A percentile compares a stretch with the other conserved stretches of the same genome.
These are phyloP conservation scores for Orychophragmus violaceus DNA, from an alignment of 345 rosid species.

Conservation along the genomic window DNA sequence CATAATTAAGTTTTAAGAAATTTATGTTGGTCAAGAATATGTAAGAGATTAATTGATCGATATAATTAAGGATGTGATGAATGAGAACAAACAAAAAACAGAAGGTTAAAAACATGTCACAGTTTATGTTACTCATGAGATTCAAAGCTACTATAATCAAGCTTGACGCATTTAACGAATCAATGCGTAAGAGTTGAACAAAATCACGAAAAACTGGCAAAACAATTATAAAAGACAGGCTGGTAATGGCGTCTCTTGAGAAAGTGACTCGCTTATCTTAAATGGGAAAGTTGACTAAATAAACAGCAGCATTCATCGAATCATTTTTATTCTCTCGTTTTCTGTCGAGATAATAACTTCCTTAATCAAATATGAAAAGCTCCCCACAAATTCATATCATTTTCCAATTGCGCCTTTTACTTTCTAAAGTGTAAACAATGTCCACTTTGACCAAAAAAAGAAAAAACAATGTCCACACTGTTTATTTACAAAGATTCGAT, in stretches of 20 bases:
- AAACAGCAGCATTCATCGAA: not conserved
- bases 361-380: not conserved
- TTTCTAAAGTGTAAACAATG: not conserved
- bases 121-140: not conserved
- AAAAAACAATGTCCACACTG: not conserved
- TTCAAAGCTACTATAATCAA: not conserved
- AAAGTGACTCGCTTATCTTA: not conserved
- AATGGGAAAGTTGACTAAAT: slow-evolving; percentile 12
- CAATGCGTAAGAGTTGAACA: not conserved
- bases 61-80: not conserved
- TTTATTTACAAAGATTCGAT: not conserved
- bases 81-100: no score
- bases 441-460: no score
- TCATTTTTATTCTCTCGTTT: not conserved
- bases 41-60: not conserved
- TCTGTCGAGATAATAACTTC: not conserved
- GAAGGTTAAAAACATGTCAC: not conserved
- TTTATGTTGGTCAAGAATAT: not conserved
- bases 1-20: not conserved
- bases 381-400: not conserved
- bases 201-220: not conserved
- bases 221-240: not conserved
- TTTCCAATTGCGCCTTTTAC: not conserved
- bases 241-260: slow-evolving; percentile 8
- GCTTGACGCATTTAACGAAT: not conserved